phyloP scores from a whole-genome alignment of 768 basidiomycete genomes.

The Paxillus ammoniavirescens region DNA sequence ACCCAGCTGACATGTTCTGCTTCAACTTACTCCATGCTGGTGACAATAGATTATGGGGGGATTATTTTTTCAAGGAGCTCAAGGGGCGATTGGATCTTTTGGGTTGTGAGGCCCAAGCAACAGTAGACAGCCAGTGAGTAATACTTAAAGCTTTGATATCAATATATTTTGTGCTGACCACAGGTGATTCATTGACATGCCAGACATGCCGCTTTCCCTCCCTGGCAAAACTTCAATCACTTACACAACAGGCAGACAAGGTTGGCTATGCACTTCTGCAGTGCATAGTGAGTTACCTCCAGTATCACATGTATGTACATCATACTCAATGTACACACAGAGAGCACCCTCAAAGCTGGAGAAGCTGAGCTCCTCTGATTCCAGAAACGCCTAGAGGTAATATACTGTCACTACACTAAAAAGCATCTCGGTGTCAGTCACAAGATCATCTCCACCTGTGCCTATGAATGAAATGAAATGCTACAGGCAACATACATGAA shows the following conservation, averaged over 20 bases:
- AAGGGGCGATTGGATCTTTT: no score
- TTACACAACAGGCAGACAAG: neutral
- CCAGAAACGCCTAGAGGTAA: neutral
- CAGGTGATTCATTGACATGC: neutral
- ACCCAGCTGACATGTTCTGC: no score
- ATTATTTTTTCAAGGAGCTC: no score
- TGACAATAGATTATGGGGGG: no score
- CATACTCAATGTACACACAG: conserved; percentile 31
- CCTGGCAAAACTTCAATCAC: conserved; percentile 35
- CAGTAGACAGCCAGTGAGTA: neutral
- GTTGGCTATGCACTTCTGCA: conserved; percentile 26
- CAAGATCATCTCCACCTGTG: no score
- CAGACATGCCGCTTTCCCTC: conserved; percentile 28
- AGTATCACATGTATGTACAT: conserved; percentile 31
- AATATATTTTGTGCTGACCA: no score
- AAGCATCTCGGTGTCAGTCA: no score
- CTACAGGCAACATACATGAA: no score
- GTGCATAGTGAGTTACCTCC: conserved; percentile 30
- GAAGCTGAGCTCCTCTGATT: neutral
- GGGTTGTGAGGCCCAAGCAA: no score
- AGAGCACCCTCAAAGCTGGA: conserved; percentile 22
- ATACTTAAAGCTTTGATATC: neutral
- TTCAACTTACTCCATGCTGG: no score
- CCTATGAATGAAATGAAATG: no score
- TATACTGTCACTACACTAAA: no score